These are phyloP conservation scores for Malania oleifera DNA, from an alignment of 164 flowering plant species.

Conservation along the genomic window DNA sequence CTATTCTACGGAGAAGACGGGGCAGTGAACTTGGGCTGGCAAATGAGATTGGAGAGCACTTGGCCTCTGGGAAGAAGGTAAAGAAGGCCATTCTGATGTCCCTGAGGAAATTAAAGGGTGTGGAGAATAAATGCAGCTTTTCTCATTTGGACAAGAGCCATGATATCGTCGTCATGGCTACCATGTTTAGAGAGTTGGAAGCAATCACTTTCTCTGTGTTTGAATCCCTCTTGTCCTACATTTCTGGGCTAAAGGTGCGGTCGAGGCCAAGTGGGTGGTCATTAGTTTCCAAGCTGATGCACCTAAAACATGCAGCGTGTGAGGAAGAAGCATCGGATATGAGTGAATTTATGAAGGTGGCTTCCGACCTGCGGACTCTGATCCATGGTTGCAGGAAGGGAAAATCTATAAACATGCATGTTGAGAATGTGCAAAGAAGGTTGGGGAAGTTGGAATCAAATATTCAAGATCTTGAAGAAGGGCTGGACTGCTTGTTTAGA, in stretches of 20 bases:
- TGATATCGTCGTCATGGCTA: conserved; percentile 8
- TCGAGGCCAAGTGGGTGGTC: conserved; percentile 20
- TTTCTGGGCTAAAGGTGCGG: conserved; percentile 3
- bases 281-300: conserved; percentile 31
- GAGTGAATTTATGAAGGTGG: no score
- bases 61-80: conserved; percentile 26
- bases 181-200: conserved; percentile 19
- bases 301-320: no score
- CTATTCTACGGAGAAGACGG: conserved; percentile 31
- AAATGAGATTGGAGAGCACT: conserved; percentile 17
- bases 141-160: neutral
- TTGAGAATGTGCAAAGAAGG: no score
- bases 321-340: no score
- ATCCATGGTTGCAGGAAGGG: no score
- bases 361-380: no score
- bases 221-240: conserved; percentile 17
- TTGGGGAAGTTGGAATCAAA: no score
- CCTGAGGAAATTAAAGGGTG: conserved; percentile 2
- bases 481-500: no score
- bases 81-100: conserved; percentile 29
- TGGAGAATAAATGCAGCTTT: conserved; percentile 1
- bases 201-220: conserved; percentile 5
- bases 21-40: conserved; percentile 13
- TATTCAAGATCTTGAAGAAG: no score
- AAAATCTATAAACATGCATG: no score